A percentile compares a stretch with the other conserved stretches of the same genome.
Conservation (phyloP, 768 basidiomycete species). For the Leccinum subtestaceum region DNA sequence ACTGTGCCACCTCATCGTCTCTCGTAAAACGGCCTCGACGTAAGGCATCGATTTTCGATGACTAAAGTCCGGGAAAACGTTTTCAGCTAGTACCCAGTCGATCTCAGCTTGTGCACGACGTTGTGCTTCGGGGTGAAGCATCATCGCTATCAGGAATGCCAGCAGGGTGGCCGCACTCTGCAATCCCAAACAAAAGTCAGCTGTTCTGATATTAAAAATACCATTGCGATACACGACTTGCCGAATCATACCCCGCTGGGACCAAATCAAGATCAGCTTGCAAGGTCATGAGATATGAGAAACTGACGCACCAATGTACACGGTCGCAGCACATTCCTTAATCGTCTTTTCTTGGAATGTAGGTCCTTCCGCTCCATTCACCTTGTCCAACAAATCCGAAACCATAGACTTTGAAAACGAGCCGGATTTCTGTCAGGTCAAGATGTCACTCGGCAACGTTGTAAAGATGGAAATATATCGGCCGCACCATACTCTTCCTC, state of each 20-base stretch:
- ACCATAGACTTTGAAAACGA: conserved; percentile 29
- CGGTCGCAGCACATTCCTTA: conserved; percentile 29
- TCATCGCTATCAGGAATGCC: conserved; percentile 29
- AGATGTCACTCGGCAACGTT: neutral
- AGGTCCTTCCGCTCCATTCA: conserved; percentile 16
- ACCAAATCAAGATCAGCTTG: neutral
- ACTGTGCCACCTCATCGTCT: conserved; percentile 34
- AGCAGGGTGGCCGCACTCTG: conserved; percentile 25
- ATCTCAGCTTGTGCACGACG: conserved; percentile 31
- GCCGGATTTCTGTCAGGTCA: conserved; percentile 20
- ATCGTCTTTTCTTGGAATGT: conserved; percentile 22
- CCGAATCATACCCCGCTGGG: conserved; percentile 30
- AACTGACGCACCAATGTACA: conserved; percentile 27
- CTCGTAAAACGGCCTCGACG: conserved; percentile 30
- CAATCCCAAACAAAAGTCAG: neutral
- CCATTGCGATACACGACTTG: conserved; percentile 3
- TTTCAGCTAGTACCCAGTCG: conserved; percentile 18
- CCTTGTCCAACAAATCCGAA: conserved; percentile 22
- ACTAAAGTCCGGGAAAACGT: conserved; percentile 24
- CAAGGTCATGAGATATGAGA: neutral
- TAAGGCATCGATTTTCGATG: conserved; percentile 27
- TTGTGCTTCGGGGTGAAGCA: conserved; percentile 31
- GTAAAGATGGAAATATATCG: neutral
- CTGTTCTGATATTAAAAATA: neutral
- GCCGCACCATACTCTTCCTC: conserved; percentile 24